Evolutionary conservation across 352 stramenopile species (phyloP).

Genomic region (Pythium aristosporum): DNA sequence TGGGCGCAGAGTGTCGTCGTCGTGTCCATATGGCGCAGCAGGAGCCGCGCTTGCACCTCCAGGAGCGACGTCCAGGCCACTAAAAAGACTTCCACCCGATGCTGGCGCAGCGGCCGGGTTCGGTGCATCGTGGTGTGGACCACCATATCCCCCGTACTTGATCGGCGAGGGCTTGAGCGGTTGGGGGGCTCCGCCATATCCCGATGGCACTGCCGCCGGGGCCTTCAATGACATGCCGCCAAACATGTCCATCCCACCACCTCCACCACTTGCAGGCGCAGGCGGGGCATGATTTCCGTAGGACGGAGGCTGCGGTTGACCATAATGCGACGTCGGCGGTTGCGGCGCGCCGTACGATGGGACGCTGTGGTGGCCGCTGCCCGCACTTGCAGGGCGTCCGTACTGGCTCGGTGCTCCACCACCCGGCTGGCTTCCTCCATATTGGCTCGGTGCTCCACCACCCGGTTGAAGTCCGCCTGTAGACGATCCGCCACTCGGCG

Average conservation of each 20-base stretch:
- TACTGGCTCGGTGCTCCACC: background rate
- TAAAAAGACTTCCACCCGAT: slow-evolving; percentile 23
- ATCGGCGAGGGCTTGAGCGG: slow-evolving; percentile 17
- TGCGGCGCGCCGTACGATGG: slow-evolving; percentile 26
- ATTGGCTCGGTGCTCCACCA: slow-evolving; percentile 1
- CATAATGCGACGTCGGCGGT: slow-evolving; percentile 10
- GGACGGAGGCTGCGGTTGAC: slow-evolving; percentile 13
- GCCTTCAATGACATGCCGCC: slow-evolving; percentile 68
- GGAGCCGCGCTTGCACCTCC: slow-evolving; percentile 3
- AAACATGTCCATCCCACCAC: slow-evolving; percentile 58
- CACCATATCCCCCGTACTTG: slow-evolving; percentile 19
- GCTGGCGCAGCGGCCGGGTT: slow-evolving; percentile 7
- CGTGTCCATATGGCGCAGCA: background rate
- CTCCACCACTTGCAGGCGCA: slow-evolving; percentile 14
- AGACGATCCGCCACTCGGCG: slow-evolving; percentile 8
- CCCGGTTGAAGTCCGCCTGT: background rate
- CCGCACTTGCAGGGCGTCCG: background rate
- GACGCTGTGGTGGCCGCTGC: slow-evolving; percentile 9
- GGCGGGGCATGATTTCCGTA: slow-evolving; percentile 17
- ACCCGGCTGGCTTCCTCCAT: background rate
- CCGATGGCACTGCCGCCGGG: slow-evolving; percentile 1
- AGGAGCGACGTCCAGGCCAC: slow-evolving; percentile 22
- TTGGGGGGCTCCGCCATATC: slow-evolving; percentile 20
- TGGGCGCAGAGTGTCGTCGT: slow-evolving; percentile 20
- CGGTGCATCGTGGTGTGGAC: slow-evolving; percentile 16